These are phyloP conservation scores for Filobasidium floriforme DNA, from an alignment of 768 basidiomycete species.

Conservation along the genomic window DNA sequence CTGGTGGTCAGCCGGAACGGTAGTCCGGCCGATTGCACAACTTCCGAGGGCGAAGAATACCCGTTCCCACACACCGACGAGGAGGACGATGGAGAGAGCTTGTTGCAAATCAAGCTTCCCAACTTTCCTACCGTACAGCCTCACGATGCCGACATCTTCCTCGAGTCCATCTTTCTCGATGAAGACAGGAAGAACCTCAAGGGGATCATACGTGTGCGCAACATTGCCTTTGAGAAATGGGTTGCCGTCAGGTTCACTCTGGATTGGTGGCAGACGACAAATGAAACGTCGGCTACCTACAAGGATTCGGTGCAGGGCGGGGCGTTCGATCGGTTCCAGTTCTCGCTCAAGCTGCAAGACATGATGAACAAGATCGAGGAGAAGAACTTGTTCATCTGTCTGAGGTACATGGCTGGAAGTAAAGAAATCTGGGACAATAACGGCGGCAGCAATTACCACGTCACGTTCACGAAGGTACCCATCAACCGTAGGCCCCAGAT, in stretches of 20 bases:
- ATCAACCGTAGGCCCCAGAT: background rate
- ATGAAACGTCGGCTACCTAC: slow-evolving; percentile 77
- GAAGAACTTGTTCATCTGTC: slow-evolving; percentile 70
- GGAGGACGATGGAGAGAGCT: slow-evolving; percentile 35
- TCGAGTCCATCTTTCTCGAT: slow-evolving; percentile 48
- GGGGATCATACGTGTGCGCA: slow-evolving; percentile 72
- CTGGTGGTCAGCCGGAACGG: slow-evolving; percentile 85
- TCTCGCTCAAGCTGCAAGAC: slow-evolving; percentile 57
- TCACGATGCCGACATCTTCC: slow-evolving; percentile 44
- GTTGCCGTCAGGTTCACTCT: slow-evolving; percentile 85
- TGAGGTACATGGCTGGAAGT: slow-evolving; percentile 59
- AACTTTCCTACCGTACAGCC: slow-evolving; percentile 57
- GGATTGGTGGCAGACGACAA: slow-evolving; percentile 92
- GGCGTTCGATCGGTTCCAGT: slow-evolving; percentile 38
- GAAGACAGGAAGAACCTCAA: slow-evolving; percentile 52
- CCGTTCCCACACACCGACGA: slow-evolving; percentile 47
- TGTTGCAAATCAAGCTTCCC: slow-evolving; percentile 56
- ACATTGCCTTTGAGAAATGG: slow-evolving; percentile 79
- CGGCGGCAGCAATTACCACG: slow-evolving; percentile 64
- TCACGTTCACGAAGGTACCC: slow-evolving; percentile 53
- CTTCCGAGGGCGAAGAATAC: slow-evolving; percentile 47
- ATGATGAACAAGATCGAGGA: slow-evolving; percentile 67
- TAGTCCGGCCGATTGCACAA: slow-evolving; percentile 64
- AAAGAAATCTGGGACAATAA: slow-evolving; percentile 93
- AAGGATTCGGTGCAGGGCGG: slow-evolving; percentile 47